phyloP scores from a whole-genome alignment of 108 stramenopile species.

The Nannochloropsis gaditana region DNA sequence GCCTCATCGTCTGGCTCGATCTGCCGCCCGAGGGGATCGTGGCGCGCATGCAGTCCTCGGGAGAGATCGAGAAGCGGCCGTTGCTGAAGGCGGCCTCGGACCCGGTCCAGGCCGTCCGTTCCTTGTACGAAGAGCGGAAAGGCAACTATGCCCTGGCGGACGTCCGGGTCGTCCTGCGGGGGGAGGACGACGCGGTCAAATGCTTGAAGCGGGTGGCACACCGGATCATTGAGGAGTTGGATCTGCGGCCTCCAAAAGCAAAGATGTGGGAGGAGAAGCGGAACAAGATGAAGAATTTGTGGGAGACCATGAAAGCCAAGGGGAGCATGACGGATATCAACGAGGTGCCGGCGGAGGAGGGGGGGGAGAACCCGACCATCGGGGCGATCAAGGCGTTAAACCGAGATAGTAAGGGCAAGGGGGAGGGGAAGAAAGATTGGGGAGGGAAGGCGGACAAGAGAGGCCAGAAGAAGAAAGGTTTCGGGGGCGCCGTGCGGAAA shows the following conservation, averaged over 20 bases:
- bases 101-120: background rate
- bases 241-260: background rate
- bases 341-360: constrained; percentile 19
- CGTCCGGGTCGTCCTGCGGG: background rate
- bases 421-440: background rate
- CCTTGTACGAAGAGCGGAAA: background rate
- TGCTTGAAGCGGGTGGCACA: background rate
- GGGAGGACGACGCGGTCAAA: background rate
- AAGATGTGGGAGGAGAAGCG: constrained; percentile 7
- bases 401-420: background rate
- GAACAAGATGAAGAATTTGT: constrained; percentile 10
- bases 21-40: background rate
- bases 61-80: background rate
- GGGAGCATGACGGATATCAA: constrained; percentile 11
- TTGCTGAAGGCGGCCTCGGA: background rate
- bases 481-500: background rate
- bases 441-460: background rate
- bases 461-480: background rate
- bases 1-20: constrained; percentile 13
- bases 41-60: background rate
- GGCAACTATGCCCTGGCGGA: background rate
- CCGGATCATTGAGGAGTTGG: background rate
- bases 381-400: background rate
- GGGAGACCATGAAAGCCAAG: constrained; percentile 15
- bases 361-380: background rate